Percentiles rank a stretch among this genome's conserved stretches.
These are phyloP conservation scores for Exophiala xenobiotica DNA, from an alignment of 2,329 filamentous ascomycete species.

Conservation along the genomic window DNA sequence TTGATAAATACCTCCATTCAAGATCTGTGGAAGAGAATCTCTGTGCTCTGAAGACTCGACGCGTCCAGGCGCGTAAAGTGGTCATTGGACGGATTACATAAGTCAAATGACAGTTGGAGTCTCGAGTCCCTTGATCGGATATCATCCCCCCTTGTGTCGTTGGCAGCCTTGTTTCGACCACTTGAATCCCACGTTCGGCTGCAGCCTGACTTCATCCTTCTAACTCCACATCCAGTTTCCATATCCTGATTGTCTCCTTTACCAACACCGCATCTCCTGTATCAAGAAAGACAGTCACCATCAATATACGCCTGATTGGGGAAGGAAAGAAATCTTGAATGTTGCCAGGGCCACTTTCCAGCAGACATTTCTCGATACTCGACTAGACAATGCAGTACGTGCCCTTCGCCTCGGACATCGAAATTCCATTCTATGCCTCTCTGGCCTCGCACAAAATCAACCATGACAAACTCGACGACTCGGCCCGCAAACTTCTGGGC, in stretches of 20 bases:
- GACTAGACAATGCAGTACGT: slow-evolving; percentile 73
- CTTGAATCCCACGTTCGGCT: too few species aligned
- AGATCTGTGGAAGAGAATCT: background rate
- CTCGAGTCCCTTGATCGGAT: background rate
- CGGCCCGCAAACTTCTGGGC: slow-evolving; percentile 79
- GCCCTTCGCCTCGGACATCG: slow-evolving; percentile 89
- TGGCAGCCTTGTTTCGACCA: background rate
- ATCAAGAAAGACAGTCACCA: too few species aligned
- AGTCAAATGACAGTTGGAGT: slow-evolving; percentile 19
- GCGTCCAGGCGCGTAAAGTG: slow-evolving; percentile 23
- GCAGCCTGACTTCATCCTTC: too few species aligned
- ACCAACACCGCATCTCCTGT: too few species aligned
- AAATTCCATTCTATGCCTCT: slow-evolving; percentile 89
- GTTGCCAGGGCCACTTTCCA: too few species aligned
- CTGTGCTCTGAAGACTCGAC: background rate
- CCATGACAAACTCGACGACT: slow-evolving; percentile 94
- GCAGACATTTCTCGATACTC: too few species aligned
- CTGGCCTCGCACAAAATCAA: slow-evolving; percentile 94
- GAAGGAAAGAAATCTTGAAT: too few species aligned
- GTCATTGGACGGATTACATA: slow-evolving; percentile 14
- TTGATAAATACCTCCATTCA: too few species aligned
- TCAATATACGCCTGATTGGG: too few species aligned
- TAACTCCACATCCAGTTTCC: too few species aligned
- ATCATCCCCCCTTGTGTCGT: background rate
- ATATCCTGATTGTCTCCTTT: too few species aligned